Percentiles rank a stretch among this genome's conserved stretches.
These are phyloP conservation scores for Achaetomiella virescens DNA, from an alignment of 495 filamentous ascomycete genomes.

Conservation along the genomic window DNA sequence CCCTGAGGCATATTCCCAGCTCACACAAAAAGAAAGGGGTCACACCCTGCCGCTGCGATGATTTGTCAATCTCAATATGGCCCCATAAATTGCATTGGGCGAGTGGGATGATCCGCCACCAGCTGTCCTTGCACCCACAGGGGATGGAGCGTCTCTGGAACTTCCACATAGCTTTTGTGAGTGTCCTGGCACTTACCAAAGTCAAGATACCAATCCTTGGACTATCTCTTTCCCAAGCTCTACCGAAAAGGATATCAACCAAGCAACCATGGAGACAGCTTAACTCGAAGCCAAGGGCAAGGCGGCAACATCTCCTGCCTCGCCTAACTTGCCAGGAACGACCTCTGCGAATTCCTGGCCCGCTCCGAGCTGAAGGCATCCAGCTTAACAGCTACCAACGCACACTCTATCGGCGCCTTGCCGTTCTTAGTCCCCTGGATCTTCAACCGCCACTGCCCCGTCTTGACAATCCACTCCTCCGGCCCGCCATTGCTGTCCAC, in stretches of 20 bases:
- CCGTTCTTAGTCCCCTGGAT: slow-evolving; percentile 51
- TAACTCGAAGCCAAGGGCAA: neutral
- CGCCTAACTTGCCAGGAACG: slow-evolving; percentile 49
- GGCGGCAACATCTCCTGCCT: neutral
- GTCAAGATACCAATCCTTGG: too few relatives aligned
- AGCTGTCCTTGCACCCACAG: neutral
- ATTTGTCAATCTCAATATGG: slow-evolving; percentile 13
- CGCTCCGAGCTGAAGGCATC: slow-evolving; percentile 65
- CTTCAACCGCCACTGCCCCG: slow-evolving; percentile 74
- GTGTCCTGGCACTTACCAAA: too few relatives aligned
- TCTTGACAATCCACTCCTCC: slow-evolving; percentile 64
- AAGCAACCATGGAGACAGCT: neutral
- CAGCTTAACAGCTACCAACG: slow-evolving; percentile 74
- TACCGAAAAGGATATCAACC: too few relatives aligned
- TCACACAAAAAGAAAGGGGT: neutral
- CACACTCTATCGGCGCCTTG: slow-evolving; percentile 54
- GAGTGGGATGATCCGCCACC: too few relatives aligned
- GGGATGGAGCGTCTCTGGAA: too few relatives aligned
- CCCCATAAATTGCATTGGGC: neutral
- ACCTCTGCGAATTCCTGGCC: slow-evolving; percentile 59
- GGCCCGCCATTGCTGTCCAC: slow-evolving; percentile 21
- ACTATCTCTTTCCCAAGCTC: too few relatives aligned
- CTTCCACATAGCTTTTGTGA: too few relatives aligned
- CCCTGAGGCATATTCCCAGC: neutral
- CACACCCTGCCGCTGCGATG: neutral